Evolutionary conservation across 768 basidiomycete genomes (phyloP), one percentile per base, ranked within the genome.

Genomic region (Steccherinum ochraceum): DNA sequence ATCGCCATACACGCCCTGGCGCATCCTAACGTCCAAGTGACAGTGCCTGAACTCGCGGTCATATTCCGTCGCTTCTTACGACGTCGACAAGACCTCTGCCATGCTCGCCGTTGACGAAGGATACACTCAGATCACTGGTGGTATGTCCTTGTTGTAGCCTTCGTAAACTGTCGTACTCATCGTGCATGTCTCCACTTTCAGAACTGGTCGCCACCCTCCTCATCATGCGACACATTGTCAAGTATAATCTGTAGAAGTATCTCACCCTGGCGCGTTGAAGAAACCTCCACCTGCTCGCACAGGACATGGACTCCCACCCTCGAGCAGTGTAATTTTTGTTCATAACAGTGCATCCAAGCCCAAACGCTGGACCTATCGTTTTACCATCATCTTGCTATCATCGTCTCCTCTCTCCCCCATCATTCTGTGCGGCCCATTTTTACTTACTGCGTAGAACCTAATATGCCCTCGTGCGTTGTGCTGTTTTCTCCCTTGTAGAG

Each of bases 71-170:
- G 80, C 85, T 0, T 77, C 75, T 58, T 87, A 86, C 62, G 73
- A 72, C 30, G 45, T 46, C 18, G 35, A 25, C 24, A 11, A 50
- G 42, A 23, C 41, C 19, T 12, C 49, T 12, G 64, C 73, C 0
- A 76, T 78, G 67, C 65, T 87, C 44, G 81, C 77, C 24, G 72
- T 87, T 18, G 81, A 83, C 40, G 85, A 86, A 56, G 68, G 71
- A 4, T 85, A 75, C 48, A 72, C 70, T 2, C 69, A 79, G 47
- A 68, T 85, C 40, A 78, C 77, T 25, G 70, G 71, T 50, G 85
- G 85, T 81, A 58, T 56, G 74, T 65, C 5, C 18, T 49, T 39
- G n/a, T n/a, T n/a, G n/a, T n/a, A n/a, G n/a, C n/a, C n/a, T n/a
- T n/a, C n/a, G n/a, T n/a, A n/a, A n/a, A n/a, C n/a, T n/a, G n/a